A percentile compares a stretch with the other conserved stretches of the same genome.
Conservation (phyloP, 1,284 basidiomycete species). For the Inonotus hispidus region DNA sequence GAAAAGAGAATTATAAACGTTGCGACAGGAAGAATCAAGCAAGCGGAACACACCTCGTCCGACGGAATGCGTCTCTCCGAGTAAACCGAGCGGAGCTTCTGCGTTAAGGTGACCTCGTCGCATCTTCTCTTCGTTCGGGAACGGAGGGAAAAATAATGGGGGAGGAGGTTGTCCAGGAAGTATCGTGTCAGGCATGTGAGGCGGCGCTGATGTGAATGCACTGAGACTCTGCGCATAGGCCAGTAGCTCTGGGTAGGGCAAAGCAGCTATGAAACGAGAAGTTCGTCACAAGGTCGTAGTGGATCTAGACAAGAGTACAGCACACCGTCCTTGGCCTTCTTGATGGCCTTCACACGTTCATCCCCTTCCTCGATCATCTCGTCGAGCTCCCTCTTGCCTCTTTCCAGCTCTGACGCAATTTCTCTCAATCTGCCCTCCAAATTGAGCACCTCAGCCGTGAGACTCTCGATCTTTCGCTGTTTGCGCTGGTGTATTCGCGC, state of each 20-base stretch:
- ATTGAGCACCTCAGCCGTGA: constrained; percentile 62
- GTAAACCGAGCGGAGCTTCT: constrained; percentile 66
- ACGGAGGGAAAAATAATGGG: constrained; percentile 77
- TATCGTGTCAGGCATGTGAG: constrained; percentile 70
- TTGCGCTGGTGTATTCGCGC: constrained; percentile 67
- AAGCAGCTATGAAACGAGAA: constrained; percentile 45
- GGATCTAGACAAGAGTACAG: constrained; percentile 4
- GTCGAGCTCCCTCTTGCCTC: constrained; percentile 61
- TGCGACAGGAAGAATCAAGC: constrained; percentile 8
- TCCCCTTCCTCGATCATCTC: constrained; percentile 67
- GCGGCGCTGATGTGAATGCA: constrained; percentile 77
- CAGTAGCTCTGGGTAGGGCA: constrained; percentile 74
- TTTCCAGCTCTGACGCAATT: constrained; percentile 55
- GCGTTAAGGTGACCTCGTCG: constrained; percentile 69
- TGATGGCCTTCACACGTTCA: constrained; percentile 59
- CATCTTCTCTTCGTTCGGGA: constrained; percentile 85
- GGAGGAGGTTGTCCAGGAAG: constrained; percentile 65
- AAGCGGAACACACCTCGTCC: constrained; percentile 62
- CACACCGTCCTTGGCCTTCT: constrained; percentile 64
- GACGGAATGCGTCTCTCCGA: constrained; percentile 75
- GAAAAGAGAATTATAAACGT: neutral
- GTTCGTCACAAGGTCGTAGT: neutral
- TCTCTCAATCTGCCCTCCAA: constrained; percentile 62
- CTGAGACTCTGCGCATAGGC: constrained; percentile 77
- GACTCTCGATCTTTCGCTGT: constrained; percentile 63